These are phyloP conservation scores for Phytophthora nicotianae DNA, from an alignment of 352 stramenopile species.

Conservation along the genomic window DNA sequence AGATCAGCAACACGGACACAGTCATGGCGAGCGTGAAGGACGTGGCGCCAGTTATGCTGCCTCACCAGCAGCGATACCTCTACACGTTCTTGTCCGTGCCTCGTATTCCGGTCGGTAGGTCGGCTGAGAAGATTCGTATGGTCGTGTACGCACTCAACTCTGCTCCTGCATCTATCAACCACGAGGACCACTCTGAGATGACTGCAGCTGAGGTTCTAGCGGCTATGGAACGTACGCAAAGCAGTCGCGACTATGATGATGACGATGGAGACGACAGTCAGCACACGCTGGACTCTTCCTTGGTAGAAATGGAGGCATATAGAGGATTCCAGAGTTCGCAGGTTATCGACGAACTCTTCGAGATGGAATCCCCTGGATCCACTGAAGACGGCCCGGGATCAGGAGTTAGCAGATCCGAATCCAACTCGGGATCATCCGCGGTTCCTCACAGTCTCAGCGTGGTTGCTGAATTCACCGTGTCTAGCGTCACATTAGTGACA, in stretches of 20 bases:
- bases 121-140: conserved; percentile 74
- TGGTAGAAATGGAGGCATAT: conserved; percentile 50
- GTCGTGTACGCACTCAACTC: conserved; percentile 73
- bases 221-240: conserved; percentile 66
- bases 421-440: conserved; percentile 32
- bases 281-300: conserved; percentile 55
- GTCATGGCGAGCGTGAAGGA: conserved; percentile 70
- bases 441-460: conserved; percentile 49
- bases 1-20: conserved; percentile 86
- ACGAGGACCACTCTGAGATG: conserved; percentile 74
- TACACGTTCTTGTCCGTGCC: conserved; percentile 88
- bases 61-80: conserved; percentile 52
- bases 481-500: conserved; percentile 64
- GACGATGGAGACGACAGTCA: conserved; percentile 40
- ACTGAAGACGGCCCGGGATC: conserved; percentile 38
- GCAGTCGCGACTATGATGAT: conserved; percentile 37
- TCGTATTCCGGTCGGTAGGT: conserved; percentile 61
- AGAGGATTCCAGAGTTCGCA: conserved; percentile 43
- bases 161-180: conserved; percentile 42
- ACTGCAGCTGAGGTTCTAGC: conserved; percentile 74
- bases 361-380: conserved; percentile 71
- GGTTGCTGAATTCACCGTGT: conserved; percentile 79
- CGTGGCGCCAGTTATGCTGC: conserved; percentile 17
- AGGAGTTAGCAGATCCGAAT: conserved; percentile 30
- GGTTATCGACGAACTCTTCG: conserved; percentile 84